Conservation (phyloP, 1,284 basidiomycete genomes). For the Apiotrichum gracile region DNA sequence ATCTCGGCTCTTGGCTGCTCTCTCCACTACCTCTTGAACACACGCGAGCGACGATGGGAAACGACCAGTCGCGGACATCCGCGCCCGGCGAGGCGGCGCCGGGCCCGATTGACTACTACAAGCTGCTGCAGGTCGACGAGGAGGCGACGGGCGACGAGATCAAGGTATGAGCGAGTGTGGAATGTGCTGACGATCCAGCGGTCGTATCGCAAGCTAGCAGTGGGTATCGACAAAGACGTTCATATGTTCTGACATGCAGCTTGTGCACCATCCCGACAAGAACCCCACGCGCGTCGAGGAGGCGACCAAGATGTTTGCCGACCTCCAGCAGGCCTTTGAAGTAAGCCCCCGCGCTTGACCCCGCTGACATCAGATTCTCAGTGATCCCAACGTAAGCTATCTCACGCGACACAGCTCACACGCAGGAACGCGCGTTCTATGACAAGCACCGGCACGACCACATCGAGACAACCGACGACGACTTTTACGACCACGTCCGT, state of each 20-base stretch:
- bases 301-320: conserved; percentile 80
- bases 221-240: conserved; percentile 17
- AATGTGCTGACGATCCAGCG: conserved; percentile 51
- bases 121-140: conserved; percentile 70
- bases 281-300: conserved; percentile 75
- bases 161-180: conserved; percentile 54
- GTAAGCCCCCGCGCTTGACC: conserved; percentile 44
- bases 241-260: conserved; percentile 26
- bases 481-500: conserved; percentile 77
- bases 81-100: conserved; percentile 1
- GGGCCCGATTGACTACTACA: conserved; percentile 62
- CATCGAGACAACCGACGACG: conserved; percentile 73
- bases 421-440: conserved; percentile 94
- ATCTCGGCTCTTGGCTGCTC: no score
- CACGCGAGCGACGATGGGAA: conserved; percentile 27
- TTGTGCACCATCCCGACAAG: conserved; percentile 85
- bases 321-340: conserved; percentile 92
- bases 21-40: neutral
- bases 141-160: conserved; percentile 80
- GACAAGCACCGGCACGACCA: conserved; percentile 89
- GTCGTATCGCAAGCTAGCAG: conserved; percentile 73
- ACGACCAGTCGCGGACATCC: conserved; percentile 36
- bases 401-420: conserved; percentile 1
- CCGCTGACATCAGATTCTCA: conserved; percentile 58
- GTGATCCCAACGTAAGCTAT: conserved; percentile 75